phyloP scores from a whole-genome alignment of 768 basidiomycete genomes.

The Serendipita vermifera region DNA sequence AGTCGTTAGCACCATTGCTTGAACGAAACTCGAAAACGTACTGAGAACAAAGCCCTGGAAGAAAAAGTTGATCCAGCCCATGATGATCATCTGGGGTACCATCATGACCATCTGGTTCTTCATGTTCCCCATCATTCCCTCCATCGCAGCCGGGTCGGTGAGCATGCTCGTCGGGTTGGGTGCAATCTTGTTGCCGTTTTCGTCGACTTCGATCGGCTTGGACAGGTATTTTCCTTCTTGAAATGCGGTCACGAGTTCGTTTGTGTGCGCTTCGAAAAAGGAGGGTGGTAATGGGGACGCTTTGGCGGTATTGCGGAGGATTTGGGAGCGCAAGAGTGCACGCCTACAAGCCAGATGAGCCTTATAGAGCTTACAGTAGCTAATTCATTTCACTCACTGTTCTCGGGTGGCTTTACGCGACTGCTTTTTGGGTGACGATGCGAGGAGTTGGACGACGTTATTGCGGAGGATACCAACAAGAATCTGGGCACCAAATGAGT shows the following conservation, averaged over 20 bases:
- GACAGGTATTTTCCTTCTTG: conserved; percentile 59
- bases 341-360: too few relatives aligned
- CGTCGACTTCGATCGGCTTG: conserved; percentile 53
- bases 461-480: conserved; percentile 86
- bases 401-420: conserved; percentile 71
- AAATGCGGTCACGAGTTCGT: conserved; percentile 58
- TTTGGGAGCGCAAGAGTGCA: conserved; percentile 67
- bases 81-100: conserved; percentile 95
- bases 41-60: conserved; percentile 97
- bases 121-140: conserved; percentile 97
- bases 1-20: neutral
- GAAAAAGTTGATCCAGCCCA: conserved; percentile 99
- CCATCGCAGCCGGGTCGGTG: conserved; percentile 84
- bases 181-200: conserved; percentile 29
- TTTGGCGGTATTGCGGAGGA: conserved; percentile 68
- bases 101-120: conserved; percentile 99
- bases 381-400: conserved; percentile 48
- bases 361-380: too few relatives aligned
- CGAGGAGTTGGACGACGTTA: conserved; percentile 79
- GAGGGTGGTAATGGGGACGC: conserved; percentile 67
- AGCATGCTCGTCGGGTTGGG: conserved; percentile 47
- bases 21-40: conserved; percentile 30
- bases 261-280: conserved; percentile 64
- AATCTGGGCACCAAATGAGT: conserved; percentile 38
- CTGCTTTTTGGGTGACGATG: conserved; percentile 70